Conservation (phyloP, 495 filamentous ascomycete species). For the Cetradonia linearis region DNA sequence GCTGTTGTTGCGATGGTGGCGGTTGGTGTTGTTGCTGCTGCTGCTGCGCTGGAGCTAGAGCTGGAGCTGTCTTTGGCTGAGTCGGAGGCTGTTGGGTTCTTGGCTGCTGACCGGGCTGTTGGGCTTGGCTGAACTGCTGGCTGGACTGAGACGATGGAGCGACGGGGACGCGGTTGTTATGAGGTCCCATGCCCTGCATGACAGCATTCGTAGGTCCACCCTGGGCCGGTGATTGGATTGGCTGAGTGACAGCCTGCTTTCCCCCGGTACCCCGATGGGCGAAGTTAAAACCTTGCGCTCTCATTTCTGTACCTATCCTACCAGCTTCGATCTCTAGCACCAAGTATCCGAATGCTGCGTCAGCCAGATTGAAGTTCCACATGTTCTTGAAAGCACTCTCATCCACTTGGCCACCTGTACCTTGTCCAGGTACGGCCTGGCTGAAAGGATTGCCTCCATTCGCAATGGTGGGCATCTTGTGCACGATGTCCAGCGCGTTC, state of each 20-base stretch:
- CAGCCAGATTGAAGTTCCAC: slow-evolving; percentile 99
- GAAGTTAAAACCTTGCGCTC: slow-evolving; percentile 98
- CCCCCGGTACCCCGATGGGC: slow-evolving; percentile 64
- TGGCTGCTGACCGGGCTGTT: slow-evolving; percentile 29
- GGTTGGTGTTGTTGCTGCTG: slow-evolving; percentile 29
- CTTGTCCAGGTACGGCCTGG: slow-evolving; percentile 62
- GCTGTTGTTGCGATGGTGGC: slow-evolving; percentile 22
- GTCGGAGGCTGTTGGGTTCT: slow-evolving; percentile 28
- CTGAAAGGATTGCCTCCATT: slow-evolving; percentile 96
- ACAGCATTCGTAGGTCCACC: slow-evolving; percentile 22
- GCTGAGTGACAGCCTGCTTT: slow-evolving; percentile 34
- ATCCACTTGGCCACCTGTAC: slow-evolving; percentile 78
- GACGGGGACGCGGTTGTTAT: slow-evolving; percentile 24
- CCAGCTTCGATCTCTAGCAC: slow-evolving; percentile 90
- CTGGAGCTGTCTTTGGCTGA: slow-evolving; percentile 28
- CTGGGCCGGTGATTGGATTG: slow-evolving; percentile 29
- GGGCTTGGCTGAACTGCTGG: slow-evolving; percentile 28
- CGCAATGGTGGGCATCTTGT: slow-evolving; percentile 90
- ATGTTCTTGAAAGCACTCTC: slow-evolving; percentile 99
- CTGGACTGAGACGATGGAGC: slow-evolving; percentile 28
- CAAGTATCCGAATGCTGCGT: slow-evolving; percentile 93
- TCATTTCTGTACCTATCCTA: slow-evolving; percentile 95
- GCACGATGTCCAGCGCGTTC: slow-evolving; percentile 80
- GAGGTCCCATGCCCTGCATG: slow-evolving; percentile 25
- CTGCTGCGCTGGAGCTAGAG: slow-evolving; percentile 31